Percentiles rank a stretch among this genome's conserved stretches.
Evolutionary conservation across 2,329 filamentous ascomycete genomes (phyloP).

Genomic region (Pseudomassariella vexata): DNA sequence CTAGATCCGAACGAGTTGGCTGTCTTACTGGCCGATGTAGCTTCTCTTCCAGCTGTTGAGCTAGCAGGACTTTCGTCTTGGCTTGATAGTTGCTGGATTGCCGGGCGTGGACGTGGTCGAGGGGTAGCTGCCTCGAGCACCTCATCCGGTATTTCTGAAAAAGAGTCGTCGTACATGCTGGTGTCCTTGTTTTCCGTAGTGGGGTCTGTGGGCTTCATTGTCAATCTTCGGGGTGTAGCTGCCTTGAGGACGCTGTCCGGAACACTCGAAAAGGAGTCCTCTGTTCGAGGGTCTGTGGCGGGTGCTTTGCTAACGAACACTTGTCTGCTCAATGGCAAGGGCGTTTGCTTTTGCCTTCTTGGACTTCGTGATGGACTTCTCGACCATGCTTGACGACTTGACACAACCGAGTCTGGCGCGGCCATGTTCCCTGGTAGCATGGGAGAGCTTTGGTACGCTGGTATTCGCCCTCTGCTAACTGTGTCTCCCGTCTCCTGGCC

Average conservation of each 20-base stretch:
- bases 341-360: conserved; percentile 24
- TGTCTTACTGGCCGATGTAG: conserved; percentile 24
- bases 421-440: conserved; percentile 8
- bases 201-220: conserved; percentile 13
- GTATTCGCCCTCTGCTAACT: background rate
- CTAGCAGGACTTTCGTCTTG: conserved; percentile 4
- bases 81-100: no score
- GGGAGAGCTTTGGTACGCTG: background rate
- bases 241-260: conserved; percentile 25
- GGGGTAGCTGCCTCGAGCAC: conserved; percentile 46
- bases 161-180: conserved; percentile 46
- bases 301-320: conserved; percentile 25
- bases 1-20: conserved; percentile 30
- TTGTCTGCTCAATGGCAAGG: conserved; percentile 26
- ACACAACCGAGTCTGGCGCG: conserved; percentile 20
- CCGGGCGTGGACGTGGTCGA: conserved; percentile 18
- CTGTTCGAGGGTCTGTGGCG: conserved; percentile 22
- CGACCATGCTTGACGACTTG: conserved; percentile 12
- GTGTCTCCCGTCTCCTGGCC: background rate
- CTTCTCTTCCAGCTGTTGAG: conserved; percentile 11
- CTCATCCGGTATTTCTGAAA: conserved; percentile 49
- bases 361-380: conserved; percentile 34
- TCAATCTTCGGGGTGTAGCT: conserved; percentile 22
- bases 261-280: conserved; percentile 29
- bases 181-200: conserved; percentile 22